Percentiles rank a stretch among this genome's conserved stretches.
Evolutionary conservation across 1,139 yeast genomes (phyloP).

Genomic region (Candida sp.): DNA sequence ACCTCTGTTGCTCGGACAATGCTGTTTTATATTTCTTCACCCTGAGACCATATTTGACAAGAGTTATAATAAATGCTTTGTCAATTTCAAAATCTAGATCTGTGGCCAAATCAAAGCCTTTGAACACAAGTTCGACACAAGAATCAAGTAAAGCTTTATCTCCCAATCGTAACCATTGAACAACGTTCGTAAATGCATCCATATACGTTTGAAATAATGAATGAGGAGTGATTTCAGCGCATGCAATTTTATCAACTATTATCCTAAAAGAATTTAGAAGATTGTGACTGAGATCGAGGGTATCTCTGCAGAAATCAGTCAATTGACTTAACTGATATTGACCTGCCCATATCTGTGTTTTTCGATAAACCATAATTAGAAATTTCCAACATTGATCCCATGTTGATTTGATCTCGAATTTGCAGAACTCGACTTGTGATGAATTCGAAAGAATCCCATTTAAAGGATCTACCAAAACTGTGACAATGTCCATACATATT

Average conservation of each 20-base stretch:
- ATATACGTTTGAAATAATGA: slow-evolving; percentile 33
- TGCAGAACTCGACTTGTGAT: slow-evolving; percentile 5
- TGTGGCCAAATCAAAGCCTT: slow-evolving; percentile 61
- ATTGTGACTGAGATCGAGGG: slow-evolving; percentile 71
- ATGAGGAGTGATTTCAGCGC: slow-evolving; percentile 11
- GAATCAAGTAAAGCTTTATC: slow-evolving; percentile 72
- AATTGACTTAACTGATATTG: slow-evolving; percentile 54
- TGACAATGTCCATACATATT: slow-evolving; percentile 69
- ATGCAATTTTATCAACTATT: slow-evolving; percentile 35
- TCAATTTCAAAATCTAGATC: slow-evolving; percentile 49
- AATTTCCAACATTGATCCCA: slow-evolving; percentile 78
- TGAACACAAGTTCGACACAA: slow-evolving; percentile 69
- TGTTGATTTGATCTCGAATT: slow-evolving; percentile 25
- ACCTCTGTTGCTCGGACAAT: slow-evolving; percentile 56
- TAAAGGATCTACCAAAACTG: slow-evolving; percentile 64
- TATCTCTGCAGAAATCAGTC: slow-evolving; percentile 83
- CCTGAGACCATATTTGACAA: slow-evolving; percentile 63
- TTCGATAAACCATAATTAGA: slow-evolving; percentile 62
- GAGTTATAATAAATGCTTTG: slow-evolving; percentile 42
- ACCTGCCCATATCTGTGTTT: slow-evolving; percentile 74
- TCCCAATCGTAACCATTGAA: slow-evolving; percentile 79
- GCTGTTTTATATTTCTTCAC: slow-evolving; percentile 67
- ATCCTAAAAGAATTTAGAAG: slow-evolving; percentile 64
- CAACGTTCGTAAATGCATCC: slow-evolving; percentile 56
- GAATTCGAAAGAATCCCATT: slow-evolving; percentile 40